Evolutionary conservation across 2,329 filamentous ascomycete species (phyloP), one percentile per base, ranked within the genome.

Genomic region (Botrytis galanthina): DNA sequence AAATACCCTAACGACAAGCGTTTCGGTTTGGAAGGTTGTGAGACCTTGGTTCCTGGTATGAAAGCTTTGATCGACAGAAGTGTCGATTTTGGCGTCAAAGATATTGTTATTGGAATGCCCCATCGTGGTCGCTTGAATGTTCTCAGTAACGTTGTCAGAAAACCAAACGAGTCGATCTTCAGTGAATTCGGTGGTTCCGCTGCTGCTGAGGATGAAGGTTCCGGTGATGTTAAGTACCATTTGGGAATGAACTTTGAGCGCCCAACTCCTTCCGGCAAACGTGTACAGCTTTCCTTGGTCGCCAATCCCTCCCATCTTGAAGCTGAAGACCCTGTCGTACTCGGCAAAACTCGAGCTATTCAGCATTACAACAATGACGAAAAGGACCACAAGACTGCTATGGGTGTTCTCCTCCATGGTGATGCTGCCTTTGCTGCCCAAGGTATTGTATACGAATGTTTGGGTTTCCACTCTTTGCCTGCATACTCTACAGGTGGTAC

Each of bases 1-100:
- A 99, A 99, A 85, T 98, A 98, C 85, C 96, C 96, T 83, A 99
- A 99, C 84, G 96, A 99, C 86, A 99, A 99, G 89, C 93, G 96
- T 81, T 99, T 99, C 84, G 96, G 96, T 85, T 90, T 99, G 42
- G 96, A 99, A 86, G 96, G 96, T 82, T 97, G 95, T 81, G 96
- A 99, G 84, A 95, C 94, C 73, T 88, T 99, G 78, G 97, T 99
- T 74, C 96, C 96, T 42, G 96, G 96, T 83, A 99, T 99, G 96
- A 99, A 99, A 88, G 96, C 96, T 71, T 86, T 99, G 76, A 99
- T 99, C 77, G 96, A 99, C 84, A 93, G 96, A 81, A 98, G 95
- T 81, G 96, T 99, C 79, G 96, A 99, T 83, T 97, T 97, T 81
- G 96, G 96, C 74, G 93, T 99, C 81, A 98, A 98, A 87, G 96